These are phyloP conservation scores for Fonsecaea multimorphosa DNA, from an alignment of 2,329 filamentous ascomycete genomes.

Conservation along the genomic window DNA sequence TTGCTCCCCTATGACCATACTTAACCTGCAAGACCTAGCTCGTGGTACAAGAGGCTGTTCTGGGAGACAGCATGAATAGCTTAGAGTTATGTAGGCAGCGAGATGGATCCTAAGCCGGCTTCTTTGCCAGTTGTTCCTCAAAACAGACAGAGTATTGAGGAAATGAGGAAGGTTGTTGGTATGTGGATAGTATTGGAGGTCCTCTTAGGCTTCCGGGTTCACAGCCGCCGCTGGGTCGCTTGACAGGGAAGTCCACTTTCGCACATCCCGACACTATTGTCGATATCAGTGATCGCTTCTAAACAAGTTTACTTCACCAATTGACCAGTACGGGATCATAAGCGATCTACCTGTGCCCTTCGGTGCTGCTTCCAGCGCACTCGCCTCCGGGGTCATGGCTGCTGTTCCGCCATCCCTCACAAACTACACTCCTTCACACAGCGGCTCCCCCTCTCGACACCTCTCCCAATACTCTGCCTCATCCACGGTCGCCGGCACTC, in stretches of 20 bases:
- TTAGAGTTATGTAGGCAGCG: too few species aligned
- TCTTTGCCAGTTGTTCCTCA: too few species aligned
- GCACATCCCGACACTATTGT: not conserved
- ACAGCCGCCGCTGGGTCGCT: not conserved
- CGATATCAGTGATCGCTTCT: not conserved
- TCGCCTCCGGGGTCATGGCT: conserved; percentile 16
- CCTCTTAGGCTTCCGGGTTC: not conserved
- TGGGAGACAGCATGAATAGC: too few species aligned
- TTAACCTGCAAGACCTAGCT: too few species aligned
- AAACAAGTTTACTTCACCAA: not conserved
- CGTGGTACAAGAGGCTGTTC: too few species aligned
- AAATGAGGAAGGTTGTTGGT: not conserved
- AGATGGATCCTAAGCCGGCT: too few species aligned
- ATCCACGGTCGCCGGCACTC: conserved; percentile 43
- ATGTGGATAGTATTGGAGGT: not conserved
- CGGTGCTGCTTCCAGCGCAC: not conserved
- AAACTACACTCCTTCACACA: conserved; percentile 36
- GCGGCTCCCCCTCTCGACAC: conserved; percentile 36
- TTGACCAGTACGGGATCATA: not conserved
- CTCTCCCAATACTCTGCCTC: conserved; percentile 34
- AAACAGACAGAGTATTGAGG: too few species aligned
- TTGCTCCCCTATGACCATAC: too few species aligned
- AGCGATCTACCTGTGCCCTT: not conserved
- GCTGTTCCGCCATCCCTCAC: conserved; percentile 22
- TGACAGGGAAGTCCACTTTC: not conserved